phyloP scores from a whole-genome alignment of 2,329 filamentous ascomycete species.

The Botrytis porri region DNA sequence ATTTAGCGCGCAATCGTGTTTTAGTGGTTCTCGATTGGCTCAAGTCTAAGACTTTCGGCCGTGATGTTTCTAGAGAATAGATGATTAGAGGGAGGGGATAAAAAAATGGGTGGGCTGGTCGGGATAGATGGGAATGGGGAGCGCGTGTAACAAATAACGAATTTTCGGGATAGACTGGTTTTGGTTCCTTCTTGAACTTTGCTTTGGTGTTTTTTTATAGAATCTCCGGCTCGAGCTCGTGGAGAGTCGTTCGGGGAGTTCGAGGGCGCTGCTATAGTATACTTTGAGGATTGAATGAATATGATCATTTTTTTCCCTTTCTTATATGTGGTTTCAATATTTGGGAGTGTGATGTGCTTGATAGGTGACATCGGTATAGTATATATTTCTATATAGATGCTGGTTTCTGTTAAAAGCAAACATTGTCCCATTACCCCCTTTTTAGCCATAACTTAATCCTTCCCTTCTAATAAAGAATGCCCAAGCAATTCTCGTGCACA shows the following conservation, averaged over 20 bases:
- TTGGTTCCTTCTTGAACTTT: conserved; percentile 4
- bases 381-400: background rate
- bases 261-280: background rate
- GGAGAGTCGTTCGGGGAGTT: conserved; percentile 14
- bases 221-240: conserved; percentile 20
- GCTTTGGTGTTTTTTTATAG: conserved; percentile 24
- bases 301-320: background rate
- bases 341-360: background rate
- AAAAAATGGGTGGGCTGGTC: conserved; percentile 6
- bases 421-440: background rate
- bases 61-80: conserved; percentile 86
- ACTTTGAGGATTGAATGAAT: background rate
- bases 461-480: background rate
- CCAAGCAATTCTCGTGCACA: background rate
- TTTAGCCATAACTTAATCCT: background rate
- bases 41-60: conserved; percentile 95
- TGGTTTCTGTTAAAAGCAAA: background rate
- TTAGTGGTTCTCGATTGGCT: conserved; percentile 92
- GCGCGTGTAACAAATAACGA: conserved; percentile 19
- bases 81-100: background rate
- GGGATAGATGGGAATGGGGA: conserved; percentile 17
- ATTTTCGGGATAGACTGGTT: conserved; percentile 16
- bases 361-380: background rate
- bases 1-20: conserved; percentile 82
- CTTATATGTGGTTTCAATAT: background rate